Conservation (phyloP, 2,329 filamentous ascomycete species). For the Decorospora gaudefroyi region DNA sequence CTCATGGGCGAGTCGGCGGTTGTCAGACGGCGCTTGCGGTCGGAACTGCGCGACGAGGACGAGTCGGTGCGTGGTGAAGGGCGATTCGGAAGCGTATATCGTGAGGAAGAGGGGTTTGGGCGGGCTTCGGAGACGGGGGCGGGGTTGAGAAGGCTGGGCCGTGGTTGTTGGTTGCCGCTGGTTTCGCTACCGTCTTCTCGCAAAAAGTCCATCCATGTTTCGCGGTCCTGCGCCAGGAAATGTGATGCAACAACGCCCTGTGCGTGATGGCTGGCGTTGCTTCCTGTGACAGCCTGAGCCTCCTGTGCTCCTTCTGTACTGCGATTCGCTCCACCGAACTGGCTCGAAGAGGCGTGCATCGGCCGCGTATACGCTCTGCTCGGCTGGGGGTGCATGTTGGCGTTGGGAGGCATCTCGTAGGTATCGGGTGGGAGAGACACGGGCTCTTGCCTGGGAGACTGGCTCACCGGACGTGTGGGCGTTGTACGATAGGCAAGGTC, state of each 20-base stretch:
- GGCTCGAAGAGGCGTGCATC: conserved; percentile 22
- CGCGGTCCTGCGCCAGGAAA: conserved; percentile 36
- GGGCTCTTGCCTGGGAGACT: conserved; percentile 7
- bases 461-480: conserved; percentile 12
- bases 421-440: conserved; percentile 2
- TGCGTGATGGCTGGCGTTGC: conserved; percentile 13
- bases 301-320: conserved; percentile 9
- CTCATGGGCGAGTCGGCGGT: conserved; percentile 40
- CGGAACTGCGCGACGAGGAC: conserved; percentile 29
- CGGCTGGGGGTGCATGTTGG: conserved; percentile 12
- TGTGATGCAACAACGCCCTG: conserved; percentile 38
- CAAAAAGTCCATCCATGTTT: conserved; percentile 47
- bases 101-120: conserved; percentile 16
- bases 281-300: conserved; percentile 5
- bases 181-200: conserved; percentile 29
- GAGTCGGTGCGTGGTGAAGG: conserved; percentile 24
- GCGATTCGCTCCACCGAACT: conserved; percentile 17
- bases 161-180: conserved; percentile 13
- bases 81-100: conserved; percentile 28
- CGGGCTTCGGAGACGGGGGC: conserved; percentile 11
- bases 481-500: conserved; percentile 15
- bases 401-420: conserved; percentile 20
- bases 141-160: conserved; percentile 6
- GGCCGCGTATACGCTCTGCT: conserved; percentile 21
- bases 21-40: conserved; percentile 46